Evolutionary conservation across 345 rosid genomes (phyloP).

Genomic region (Gossypium herbaceum): DNA sequence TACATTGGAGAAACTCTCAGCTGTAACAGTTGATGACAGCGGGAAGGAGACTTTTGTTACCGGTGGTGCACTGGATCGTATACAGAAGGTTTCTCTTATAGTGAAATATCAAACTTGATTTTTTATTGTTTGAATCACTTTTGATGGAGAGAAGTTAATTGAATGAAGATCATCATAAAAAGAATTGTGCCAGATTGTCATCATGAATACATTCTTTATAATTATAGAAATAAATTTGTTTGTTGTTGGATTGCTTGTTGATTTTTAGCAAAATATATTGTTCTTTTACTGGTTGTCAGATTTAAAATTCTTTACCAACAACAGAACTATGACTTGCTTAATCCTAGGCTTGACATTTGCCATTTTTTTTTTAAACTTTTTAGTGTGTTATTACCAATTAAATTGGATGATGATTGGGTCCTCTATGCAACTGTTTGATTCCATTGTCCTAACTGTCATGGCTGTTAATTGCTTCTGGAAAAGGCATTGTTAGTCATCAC

Average conservation of each 20-base stretch:
- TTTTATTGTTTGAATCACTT: constrained; percentile 12
- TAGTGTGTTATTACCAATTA: not conserved
- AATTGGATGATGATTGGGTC: not conserved
- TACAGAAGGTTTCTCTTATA: constrained; percentile 65
- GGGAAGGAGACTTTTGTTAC: constrained; percentile 90
- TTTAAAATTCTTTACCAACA: not conserved
- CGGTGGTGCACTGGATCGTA: constrained; percentile 65
- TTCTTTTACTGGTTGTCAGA: constrained; percentile 1
- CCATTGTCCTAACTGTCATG: not conserved
- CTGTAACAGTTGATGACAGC: constrained; percentile 83
- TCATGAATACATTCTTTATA: not conserved
- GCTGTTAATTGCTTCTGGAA: not conserved
- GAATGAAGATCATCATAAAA: not conserved
- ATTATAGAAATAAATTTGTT: not conserved
- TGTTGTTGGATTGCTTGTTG: constrained; percentile 6
- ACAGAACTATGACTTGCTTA: not conserved
- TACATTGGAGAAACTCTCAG: constrained; percentile 84
- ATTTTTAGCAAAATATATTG: not conserved
- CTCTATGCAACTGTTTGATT: not conserved
- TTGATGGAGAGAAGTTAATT: not conserved
- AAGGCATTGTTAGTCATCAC: not conserved
- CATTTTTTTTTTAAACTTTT: not conserved
- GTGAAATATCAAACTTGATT: not conserved
- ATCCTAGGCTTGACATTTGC: not conserved
- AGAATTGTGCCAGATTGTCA: not conserved